These are phyloP conservation scores for Ophiostoma triangulosporum DNA, from an alignment of 2,329 filamentous ascomycete genomes.

Conservation along the genomic window DNA sequence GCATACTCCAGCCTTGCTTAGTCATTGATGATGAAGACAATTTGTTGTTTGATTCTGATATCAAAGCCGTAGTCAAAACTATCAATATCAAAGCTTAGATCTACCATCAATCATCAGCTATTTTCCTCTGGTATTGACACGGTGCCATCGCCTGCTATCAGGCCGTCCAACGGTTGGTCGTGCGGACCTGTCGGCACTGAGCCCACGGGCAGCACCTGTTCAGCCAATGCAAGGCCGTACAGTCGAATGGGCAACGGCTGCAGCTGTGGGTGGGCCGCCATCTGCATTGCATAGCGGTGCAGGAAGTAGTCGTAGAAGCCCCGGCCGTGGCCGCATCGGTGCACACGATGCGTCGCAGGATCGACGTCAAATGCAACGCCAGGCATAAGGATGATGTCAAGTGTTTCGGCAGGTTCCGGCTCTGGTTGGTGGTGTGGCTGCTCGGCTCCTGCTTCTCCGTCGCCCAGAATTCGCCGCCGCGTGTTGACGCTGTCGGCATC, in stretches of 20 bases:
- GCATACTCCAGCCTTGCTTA: background rate
- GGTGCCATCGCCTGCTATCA: conserved; percentile 56
- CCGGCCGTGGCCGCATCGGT: conserved; percentile 81
- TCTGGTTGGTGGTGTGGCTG: conserved; percentile 14
- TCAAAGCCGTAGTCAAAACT: too few relatives aligned
- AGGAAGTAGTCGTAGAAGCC: conserved; percentile 96
- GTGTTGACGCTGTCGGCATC: conserved; percentile 47
- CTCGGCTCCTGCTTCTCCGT: conserved; percentile 24
- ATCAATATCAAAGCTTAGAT: too few relatives aligned
- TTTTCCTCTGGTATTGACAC: background rate
- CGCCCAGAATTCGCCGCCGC: conserved; percentile 62
- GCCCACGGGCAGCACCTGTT: conserved; percentile 59
- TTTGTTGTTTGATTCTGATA: too few relatives aligned
- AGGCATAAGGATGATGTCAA: conserved; percentile 84
- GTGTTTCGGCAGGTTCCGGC: conserved; percentile 19
- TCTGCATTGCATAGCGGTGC: conserved; percentile 49
- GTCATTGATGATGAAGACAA: background rate
- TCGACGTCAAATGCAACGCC: conserved; percentile 79
- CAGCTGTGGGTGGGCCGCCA: background rate
- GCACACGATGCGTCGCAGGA: conserved; percentile 37
- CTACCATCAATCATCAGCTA: background rate
- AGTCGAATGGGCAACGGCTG: conserved; percentile 40
- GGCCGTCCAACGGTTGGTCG: conserved; percentile 68
- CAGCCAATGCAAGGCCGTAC: conserved; percentile 69
- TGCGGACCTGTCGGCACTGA: conserved; percentile 60